Evolutionary conservation across 768 basidiomycete genomes (phyloP), one percentile per base, ranked within the genome.

Genomic region (Russula sp.): DNA sequence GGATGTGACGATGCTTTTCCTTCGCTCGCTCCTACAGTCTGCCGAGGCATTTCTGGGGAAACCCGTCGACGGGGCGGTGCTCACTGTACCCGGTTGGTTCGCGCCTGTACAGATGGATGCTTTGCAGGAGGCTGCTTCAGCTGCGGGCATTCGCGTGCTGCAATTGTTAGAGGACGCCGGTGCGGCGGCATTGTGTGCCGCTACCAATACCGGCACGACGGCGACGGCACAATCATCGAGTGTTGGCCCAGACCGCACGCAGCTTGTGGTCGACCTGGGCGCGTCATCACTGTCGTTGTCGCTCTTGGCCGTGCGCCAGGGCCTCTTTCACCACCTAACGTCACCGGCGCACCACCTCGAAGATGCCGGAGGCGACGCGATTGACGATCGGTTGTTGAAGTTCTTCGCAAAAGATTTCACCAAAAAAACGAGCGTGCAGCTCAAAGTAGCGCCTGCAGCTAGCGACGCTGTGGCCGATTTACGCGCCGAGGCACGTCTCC

Each of bases 361-460:
- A 40, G 69, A 73, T 30, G 73, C 88, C 51, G 86, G 87, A 6
- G 90, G 88, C 0, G 83, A 89, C 68, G 80, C 83, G 64, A 85
- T 95, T 71, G 92, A 94, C 76, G 83, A 85, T 64, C 84, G 87
- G 72, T 81, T 98, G 48, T 85, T 97, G 77, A 88, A 89, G 65
- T 91, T 90, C 79, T 97, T 99, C 75, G 86, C 90, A 59, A 87
- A 93, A 73, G 96, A 99, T 68, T 99, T 99, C 75, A 91, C 90
- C 56, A 98, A 98, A 78, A 99, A 97, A 79, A 94, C 89, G 20
- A 93, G 92, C 75, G 83, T 83, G 26, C 77, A 87, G 0, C 79
- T 97, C 49, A 76, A 81, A 10, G 80, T 93, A 18, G 83, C 79
- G 59, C 86, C 88, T 1, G 77, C 87, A 6, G 78, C 79, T 3